These are phyloP conservation scores for Pterocarpus macrocarpus DNA, from an alignment of 306 rosid species.

Conservation along the genomic window DNA sequence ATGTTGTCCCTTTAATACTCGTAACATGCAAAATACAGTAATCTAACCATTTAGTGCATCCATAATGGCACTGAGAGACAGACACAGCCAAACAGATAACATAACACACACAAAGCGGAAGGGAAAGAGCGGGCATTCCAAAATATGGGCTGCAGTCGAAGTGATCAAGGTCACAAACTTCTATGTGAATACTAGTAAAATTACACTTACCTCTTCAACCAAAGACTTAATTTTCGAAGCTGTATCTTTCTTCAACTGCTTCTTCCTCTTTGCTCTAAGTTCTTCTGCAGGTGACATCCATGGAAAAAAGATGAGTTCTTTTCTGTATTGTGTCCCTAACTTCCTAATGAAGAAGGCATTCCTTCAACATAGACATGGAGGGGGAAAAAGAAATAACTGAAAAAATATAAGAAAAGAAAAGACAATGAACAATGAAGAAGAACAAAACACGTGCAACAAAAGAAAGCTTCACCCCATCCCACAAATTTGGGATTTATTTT, in stretches of 20 bases:
- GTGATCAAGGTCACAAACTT: not conserved
- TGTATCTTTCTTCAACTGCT: conserved; percentile 81
- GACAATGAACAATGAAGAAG: not conserved
- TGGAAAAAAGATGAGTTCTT: conserved; percentile 34
- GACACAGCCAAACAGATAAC: not conserved
- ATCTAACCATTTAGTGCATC: not conserved
- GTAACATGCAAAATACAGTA: not conserved
- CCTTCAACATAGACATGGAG: not conserved
- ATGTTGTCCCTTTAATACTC: not conserved
- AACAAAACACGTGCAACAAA: not conserved
- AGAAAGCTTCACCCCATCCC: conserved; percentile 12
- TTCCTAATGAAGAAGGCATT: not conserved
- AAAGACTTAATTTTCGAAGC: conserved; percentile 82
- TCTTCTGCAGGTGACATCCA: conserved; percentile 66
- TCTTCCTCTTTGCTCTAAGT: conserved; percentile 77
- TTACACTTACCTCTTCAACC: conserved; percentile 73
- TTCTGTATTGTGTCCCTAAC: conserved; percentile 7
- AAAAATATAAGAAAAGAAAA: not conserved
- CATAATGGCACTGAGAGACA: conserved; percentile 1
- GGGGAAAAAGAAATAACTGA: not conserved
- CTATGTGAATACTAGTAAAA: conserved; percentile 32
- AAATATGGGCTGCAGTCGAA: conserved; percentile 7
- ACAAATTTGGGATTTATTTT: conserved; percentile 25
- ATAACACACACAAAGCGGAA: not conserved
- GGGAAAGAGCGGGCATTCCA: not conserved